phyloP scores from a whole-genome alignment of 2,329 filamentous ascomycete genomes.

The Allantophomopsis lycopodina region DNA sequence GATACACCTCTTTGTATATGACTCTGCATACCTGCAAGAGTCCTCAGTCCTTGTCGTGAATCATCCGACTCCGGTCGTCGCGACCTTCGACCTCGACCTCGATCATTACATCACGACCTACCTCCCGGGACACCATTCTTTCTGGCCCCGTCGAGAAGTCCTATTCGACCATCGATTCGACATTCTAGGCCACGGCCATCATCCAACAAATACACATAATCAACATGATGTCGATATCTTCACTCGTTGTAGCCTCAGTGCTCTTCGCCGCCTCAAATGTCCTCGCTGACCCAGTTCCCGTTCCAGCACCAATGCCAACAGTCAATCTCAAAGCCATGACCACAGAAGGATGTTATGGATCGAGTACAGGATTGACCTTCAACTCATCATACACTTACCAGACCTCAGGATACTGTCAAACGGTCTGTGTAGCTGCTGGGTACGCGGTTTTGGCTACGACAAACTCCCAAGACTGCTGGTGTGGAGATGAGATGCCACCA shows the following conservation, averaged over 20 bases:
- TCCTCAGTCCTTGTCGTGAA: no score
- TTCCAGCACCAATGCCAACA: background rate
- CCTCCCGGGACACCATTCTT: no score
- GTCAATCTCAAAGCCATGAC: background rate
- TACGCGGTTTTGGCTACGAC: constrained; percentile 12
- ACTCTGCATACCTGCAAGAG: no score
- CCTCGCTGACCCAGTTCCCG: constrained; percentile 3
- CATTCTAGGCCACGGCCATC: no score
- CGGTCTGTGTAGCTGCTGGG: constrained; percentile 7
- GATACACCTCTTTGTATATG: no score
- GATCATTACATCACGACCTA: no score
- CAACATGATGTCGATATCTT: no score
- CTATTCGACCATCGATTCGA: no score
- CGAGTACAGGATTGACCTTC: constrained; percentile 10
- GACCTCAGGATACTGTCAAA: constrained; percentile 13
- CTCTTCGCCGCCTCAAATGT: constrained; percentile 7
- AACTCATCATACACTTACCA: constrained; percentile 14
- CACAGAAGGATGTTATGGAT: constrained; percentile 14
- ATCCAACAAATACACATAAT: no score
- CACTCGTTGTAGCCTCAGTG: constrained; percentile 4
- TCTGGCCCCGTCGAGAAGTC: no score
- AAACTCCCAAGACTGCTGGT: constrained; percentile 14
- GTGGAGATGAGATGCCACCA: constrained; percentile 14
- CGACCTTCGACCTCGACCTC: no score
- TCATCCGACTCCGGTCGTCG: no score